A percentile compares a stretch with the other conserved stretches of the same genome.
These are phyloP conservation scores for Tolypocladium capitatum DNA, from an alignment of 2,329 filamentous ascomycete species.

Conservation along the genomic window DNA sequence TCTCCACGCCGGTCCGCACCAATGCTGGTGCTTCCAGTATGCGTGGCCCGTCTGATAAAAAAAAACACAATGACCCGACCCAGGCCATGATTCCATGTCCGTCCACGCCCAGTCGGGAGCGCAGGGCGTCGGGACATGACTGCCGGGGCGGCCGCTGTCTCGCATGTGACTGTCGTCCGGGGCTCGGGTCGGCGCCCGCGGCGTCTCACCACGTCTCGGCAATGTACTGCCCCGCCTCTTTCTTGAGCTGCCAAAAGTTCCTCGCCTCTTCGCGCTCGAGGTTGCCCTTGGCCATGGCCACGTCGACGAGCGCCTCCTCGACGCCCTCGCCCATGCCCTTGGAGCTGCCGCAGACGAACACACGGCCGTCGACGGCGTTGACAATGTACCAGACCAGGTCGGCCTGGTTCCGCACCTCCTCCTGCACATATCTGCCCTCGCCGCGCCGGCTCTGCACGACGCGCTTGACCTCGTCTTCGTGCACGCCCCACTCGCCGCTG, in stretches of 20 bases:
- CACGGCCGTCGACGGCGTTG: constrained; percentile 86
- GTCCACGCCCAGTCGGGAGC: too few relatives aligned
- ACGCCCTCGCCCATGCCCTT: constrained; percentile 98
- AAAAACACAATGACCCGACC: not conserved
- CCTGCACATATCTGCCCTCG: constrained; percentile 85
- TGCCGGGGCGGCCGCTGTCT: not conserved
- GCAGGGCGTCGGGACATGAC: too few relatives aligned
- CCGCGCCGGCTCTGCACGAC: constrained; percentile 65
- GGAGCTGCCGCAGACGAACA: constrained; percentile 92
- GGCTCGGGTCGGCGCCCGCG: not conserved
- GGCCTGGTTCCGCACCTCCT: constrained; percentile 80
- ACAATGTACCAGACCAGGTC: constrained; percentile 98
- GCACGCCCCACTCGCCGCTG: constrained; percentile 87
- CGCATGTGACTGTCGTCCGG: too few relatives aligned
- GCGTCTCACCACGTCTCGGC: constrained; percentile 71
- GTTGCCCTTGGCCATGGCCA: constrained; percentile 86
- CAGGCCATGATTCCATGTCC: not conserved
- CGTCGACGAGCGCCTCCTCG: constrained; percentile 72
- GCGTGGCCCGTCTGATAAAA: not conserved
- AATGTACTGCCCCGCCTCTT: constrained; percentile 88
- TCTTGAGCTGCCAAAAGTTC: constrained; percentile 86
- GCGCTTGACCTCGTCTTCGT: constrained; percentile 75
- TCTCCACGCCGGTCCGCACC: not conserved
- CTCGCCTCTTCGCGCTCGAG: constrained; percentile 68
- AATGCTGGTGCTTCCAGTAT: not conserved